phyloP scores from a whole-genome alignment of 768 basidiomycete genomes.

The Leccinum longicurvipes region DNA sequence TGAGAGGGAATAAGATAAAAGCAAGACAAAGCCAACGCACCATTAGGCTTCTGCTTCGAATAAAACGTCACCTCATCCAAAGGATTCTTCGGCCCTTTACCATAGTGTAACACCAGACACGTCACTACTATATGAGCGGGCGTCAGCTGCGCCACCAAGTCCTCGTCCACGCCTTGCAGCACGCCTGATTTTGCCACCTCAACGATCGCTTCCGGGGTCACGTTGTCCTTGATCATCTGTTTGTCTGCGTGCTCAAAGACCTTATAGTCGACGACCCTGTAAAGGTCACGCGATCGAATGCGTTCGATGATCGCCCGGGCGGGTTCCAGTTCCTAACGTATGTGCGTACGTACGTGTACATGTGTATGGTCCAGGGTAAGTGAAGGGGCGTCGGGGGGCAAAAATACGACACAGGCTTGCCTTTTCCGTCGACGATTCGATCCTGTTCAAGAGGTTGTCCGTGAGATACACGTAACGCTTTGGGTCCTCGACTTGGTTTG shows the following conservation, averaged over 20 bases:
- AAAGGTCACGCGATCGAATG: slow-evolving; percentile 61
- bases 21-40: slow-evolving; percentile 36
- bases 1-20: background rate
- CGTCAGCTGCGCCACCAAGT: slow-evolving; percentile 35
- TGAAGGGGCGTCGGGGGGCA: too few species aligned
- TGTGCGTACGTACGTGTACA: background rate
- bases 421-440: slow-evolving; percentile 48
- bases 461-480: slow-evolving; percentile 61
- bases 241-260: slow-evolving; percentile 37
- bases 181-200: slow-evolving; percentile 34
- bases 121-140: slow-evolving; percentile 61
- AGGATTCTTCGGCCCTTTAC: slow-evolving; percentile 69
- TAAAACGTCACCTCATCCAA: slow-evolving; percentile 71
- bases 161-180: slow-evolving; percentile 24
- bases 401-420: background rate
- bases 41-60: slow-evolving; percentile 55
- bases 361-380: too few species aligned
- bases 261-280: slow-evolving; percentile 67
- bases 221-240: slow-evolving; percentile 19
- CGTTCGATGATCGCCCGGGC: slow-evolving; percentile 62
- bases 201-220: slow-evolving; percentile 44
- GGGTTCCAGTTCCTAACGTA: slow-evolving; percentile 50
- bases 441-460: slow-evolving; percentile 59
- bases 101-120: slow-evolving; percentile 67
- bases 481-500: slow-evolving; percentile 53